Conservation (phyloP, 2,329 filamentous ascomycete species). For the Cordyceps militaris region DNA sequence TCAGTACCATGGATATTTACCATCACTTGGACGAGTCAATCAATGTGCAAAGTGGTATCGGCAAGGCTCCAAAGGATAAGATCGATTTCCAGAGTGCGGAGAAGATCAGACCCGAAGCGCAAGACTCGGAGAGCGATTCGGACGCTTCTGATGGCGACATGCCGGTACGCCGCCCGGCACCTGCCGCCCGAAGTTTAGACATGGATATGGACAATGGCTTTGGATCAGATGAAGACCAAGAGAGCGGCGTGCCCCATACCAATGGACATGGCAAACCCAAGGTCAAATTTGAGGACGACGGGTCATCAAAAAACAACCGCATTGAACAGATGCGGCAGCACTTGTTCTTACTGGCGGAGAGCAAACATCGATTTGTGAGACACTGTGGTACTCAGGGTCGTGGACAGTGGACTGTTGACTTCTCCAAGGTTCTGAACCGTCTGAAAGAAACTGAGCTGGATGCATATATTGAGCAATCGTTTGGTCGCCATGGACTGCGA, state of each 20-base stretch:
- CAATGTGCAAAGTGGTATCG: constrained; percentile 51
- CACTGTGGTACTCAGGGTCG: constrained; percentile 56
- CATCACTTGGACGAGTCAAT: constrained; percentile 45
- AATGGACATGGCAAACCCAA: constrained; percentile 33
- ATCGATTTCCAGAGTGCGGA: constrained; percentile 42
- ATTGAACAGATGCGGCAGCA: constrained; percentile 62
- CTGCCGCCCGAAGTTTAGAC: not conserved
- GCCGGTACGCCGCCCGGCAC: constrained; percentile 3
- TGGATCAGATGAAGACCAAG: constrained; percentile 30
- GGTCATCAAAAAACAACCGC: constrained; percentile 35
- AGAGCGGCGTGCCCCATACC: constrained; percentile 28
- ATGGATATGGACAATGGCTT: constrained; percentile 19
- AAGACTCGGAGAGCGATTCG: constrained; percentile 17
- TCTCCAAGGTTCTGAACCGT: constrained; percentile 60
- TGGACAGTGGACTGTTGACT: constrained; percentile 79
- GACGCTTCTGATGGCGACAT: constrained; percentile 22
- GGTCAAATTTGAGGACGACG: constrained; percentile 46
- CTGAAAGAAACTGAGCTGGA: constrained; percentile 76
- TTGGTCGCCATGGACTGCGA: constrained; percentile 69
- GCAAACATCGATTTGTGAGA: constrained; percentile 60
- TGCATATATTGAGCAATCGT: constrained; percentile 68
- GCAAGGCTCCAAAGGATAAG: constrained; percentile 42
- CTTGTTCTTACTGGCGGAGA: constrained; percentile 63
- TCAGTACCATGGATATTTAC: constrained; percentile 51
- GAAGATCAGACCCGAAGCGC: constrained; percentile 36